Base-by-base conservation (phyloP, 2,329 filamentous ascomycete genomes). In the Purpureocillium lavendulum region DNA sequence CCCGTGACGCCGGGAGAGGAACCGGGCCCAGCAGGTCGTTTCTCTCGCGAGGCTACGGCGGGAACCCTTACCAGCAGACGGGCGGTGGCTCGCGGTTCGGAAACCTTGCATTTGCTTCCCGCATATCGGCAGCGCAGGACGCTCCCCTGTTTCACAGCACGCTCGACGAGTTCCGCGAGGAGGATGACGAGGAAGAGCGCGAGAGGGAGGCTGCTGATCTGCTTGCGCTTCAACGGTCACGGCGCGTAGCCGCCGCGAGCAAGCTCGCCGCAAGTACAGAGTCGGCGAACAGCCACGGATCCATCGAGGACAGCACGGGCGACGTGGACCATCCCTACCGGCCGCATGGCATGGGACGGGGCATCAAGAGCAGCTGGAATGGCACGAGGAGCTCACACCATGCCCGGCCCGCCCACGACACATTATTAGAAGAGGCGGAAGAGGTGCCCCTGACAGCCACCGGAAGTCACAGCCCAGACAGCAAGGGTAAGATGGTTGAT, bases 71-170 rank as follows among this genome's bases (percentile, higher is more conserved):
- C 65, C 83, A 86, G 54, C 75, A 95, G 62, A 82, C 84, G 50
- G 74, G 77, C 39, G 65, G 73, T 11, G 73, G 77, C 33, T 87
- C 85, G 3, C 80, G 88, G 35, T 76, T 87, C 50, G 89, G 94
- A 45, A 66, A 68, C 38, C 56, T 73, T 40, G 82, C 80, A 24
- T 94, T 95, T 58, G 79, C 83, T 21, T 87, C 86, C 10, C 77
- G 88, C 37, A 80, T 84, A 44, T 76, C 83, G 4, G 71, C 78
- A 33, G 70, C 71, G 15, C 82, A 86, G 42, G 85, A 88, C 49
- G 89, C 90, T 9, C 92, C 92, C 40, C 71, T 98, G n/a, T 97
- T 98, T 61, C 88, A 92, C 62, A 94, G 87, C 55, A 82, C 86
- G 4, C 77, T 88, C 13, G 88, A 95, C 59, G 87, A 94, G 55